phyloP scores from a whole-genome alignment of 495 filamentous ascomycete species.

The Podospora pseudocomata region DNA sequence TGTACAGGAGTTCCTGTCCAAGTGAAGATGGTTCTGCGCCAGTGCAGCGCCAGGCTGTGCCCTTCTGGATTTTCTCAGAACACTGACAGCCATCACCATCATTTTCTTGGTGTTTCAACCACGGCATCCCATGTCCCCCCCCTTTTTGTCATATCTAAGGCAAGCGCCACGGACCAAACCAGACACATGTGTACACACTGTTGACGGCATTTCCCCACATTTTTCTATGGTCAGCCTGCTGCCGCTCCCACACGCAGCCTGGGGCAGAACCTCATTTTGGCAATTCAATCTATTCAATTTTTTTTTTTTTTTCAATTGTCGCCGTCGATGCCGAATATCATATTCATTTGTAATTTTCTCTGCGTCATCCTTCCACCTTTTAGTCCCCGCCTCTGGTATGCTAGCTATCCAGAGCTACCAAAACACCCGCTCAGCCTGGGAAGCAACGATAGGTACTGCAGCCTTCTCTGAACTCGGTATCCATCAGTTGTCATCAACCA shows the following conservation, averaged over 20 bases:
- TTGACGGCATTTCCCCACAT: not conserved
- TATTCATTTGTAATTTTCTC: not conserved
- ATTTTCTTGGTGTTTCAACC: not conserved
- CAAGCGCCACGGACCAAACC: not conserved
- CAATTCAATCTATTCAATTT: not conserved
- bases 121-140: not conserved
- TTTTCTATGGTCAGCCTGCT: not conserved
- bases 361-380: not conserved
- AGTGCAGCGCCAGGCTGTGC: not conserved
- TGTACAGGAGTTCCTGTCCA: not conserved
- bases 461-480: not conserved
- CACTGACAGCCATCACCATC: not conserved
- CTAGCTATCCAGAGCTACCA: not conserved
- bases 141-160: not conserved
- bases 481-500: not conserved
- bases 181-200: not conserved
- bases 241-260: not conserved
- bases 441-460: not conserved
- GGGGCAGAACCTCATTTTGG: not conserved
- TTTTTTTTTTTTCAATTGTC: not conserved
- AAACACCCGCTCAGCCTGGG: not conserved
- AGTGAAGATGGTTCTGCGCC: not conserved
- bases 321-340: not conserved
- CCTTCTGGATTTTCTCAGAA: not conserved
- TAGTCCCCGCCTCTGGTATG: not conserved